These are phyloP conservation scores for Talaromyces nanjingensis DNA, from an alignment of 495 filamentous ascomycete species.

Conservation along the genomic window DNA sequence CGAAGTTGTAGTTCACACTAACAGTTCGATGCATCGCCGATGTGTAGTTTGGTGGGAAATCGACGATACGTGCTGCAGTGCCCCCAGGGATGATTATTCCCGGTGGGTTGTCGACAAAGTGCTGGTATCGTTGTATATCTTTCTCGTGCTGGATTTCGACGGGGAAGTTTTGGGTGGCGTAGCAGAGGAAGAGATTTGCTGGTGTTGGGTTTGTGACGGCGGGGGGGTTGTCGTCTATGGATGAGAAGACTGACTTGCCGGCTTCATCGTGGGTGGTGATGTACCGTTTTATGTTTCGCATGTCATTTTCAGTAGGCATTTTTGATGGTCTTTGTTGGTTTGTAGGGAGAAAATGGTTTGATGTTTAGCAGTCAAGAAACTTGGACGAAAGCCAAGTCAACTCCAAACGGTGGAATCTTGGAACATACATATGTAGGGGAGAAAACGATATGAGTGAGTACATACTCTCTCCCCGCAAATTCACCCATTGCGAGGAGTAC, in stretches of 20 bases:
- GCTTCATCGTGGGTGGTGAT: constrained; percentile 2
- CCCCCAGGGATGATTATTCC: constrained; percentile 1
- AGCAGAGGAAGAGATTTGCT: neutral
- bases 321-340: too few relatives aligned
- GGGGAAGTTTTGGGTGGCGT: constrained; percentile 4
- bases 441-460: too few relatives aligned
- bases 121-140: neutral
- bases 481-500: too few relatives aligned
- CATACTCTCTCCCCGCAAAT: too few relatives aligned
- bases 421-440: too few relatives aligned
- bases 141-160: constrained; percentile 3
- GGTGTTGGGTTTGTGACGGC: neutral
- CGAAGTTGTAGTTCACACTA: constrained; percentile 57
- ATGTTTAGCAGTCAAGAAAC: too few relatives aligned
- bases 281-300: constrained; percentile 6
- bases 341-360: too few relatives aligned
- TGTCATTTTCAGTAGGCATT: neutral
- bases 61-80: constrained; percentile 3
- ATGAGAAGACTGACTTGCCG: neutral
- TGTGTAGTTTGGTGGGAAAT: constrained; percentile 1
- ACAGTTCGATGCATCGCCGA: constrained; percentile 53
- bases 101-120: neutral
- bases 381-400: too few relatives aligned
- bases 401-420: too few relatives aligned
- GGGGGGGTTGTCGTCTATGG: neutral